These are phyloP conservation scores for Fraxinus excelsior DNA, from an alignment of 257 asterid species.

Conservation along the genomic window DNA sequence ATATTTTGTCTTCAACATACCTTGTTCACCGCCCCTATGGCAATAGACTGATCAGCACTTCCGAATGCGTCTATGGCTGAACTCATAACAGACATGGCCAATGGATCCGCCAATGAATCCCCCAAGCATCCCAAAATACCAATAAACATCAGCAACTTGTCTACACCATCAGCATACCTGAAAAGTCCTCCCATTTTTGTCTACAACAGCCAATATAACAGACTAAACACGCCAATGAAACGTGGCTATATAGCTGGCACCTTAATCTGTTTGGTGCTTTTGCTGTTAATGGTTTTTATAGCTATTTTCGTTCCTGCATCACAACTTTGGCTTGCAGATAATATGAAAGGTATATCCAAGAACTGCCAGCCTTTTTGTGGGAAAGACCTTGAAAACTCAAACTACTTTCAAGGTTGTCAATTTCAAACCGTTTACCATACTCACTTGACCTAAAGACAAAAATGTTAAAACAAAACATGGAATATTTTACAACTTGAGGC, in stretches of 20 bases:
- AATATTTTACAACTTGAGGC: background rate
- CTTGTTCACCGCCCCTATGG: constrained; percentile 30
- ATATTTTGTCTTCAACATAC: constrained; percentile 12
- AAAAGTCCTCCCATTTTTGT: constrained; percentile 33
- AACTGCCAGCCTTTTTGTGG: background rate
- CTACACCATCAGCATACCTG: constrained; percentile 38
- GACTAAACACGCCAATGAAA: background rate
- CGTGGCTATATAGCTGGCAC: background rate
- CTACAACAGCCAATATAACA: background rate
- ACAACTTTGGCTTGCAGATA: background rate
- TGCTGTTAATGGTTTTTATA: background rate
- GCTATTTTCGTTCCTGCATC: background rate
- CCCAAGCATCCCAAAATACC: constrained; percentile 37
- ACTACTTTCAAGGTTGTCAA: background rate
- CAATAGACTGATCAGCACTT: constrained; percentile 28
- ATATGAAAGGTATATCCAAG: background rate
- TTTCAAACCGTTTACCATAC: background rate
- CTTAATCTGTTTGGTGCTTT: background rate
- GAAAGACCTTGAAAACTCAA: background rate
- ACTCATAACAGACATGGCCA: constrained; percentile 36
- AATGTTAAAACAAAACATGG: background rate
- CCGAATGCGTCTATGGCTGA: constrained; percentile 50
- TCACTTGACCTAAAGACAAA: background rate
- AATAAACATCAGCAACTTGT: constrained; percentile 37
- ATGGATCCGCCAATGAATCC: constrained; percentile 38